Evolutionary conservation across 768 basidiomycete genomes (phyloP), one percentile per base, ranked within the genome.

Genomic region (Psilocybe sp.): DNA sequence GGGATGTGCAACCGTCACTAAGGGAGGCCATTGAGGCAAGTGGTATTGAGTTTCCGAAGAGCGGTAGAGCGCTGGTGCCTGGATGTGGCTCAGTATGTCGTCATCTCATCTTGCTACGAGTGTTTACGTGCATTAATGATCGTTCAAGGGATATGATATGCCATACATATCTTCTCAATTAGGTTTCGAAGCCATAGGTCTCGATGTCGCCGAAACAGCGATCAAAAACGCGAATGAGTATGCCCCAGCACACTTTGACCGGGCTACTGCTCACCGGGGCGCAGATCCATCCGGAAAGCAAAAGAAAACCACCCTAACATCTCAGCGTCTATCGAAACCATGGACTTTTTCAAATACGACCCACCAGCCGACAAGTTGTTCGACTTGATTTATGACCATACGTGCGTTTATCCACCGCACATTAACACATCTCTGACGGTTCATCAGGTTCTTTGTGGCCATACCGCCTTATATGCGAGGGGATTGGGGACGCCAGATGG

Each of bases 311-410:
- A 57, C 33, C 53, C 55, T 1, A 46, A 63, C 9, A 64, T 67
- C 15, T 68, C 72, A 4, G 70, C 74, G 3, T 57, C 54, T 2
- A 77, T 81, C 59, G 59, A 71, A 36, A 50, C 61, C 5, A 62
- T 60, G 1, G 80, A 87, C 62, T 89, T 87, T 67, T 87, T 87
- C 67, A 54, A 60, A 4, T 71, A 78, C 40, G 51, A 62, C 2
- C 59, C 71, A 15, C 50, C 70, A 1, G 68, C 69, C 1, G 61
- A 62, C 1, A 67, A 73, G 34, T 61, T 58, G 6, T 85, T 79
- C 55, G 79, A 82, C 52, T 61, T 88, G 12, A 67, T 85, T 5
- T 84, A 81, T 56, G 87, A 88, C 61, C 85, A 84, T 60, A 87
- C 85, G 79, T 76, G 48, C 35, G 69, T 59, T 56, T 57, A 8